Evolutionary conservation across 306 rosid species (phyloP).

Genomic region (Cucumis cinereus): DNA sequence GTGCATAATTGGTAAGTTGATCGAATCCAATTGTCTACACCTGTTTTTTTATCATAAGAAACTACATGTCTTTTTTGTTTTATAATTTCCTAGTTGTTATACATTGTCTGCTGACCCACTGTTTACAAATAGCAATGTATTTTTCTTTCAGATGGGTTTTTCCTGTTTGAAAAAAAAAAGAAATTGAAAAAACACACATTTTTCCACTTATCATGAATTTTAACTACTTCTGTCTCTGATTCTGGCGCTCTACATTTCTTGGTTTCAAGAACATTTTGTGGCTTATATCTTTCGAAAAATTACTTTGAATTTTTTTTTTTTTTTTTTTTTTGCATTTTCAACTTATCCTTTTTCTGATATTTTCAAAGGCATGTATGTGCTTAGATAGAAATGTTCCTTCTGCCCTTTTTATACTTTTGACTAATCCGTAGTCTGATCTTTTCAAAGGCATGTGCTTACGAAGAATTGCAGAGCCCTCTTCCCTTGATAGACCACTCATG

Average conservation of each 20-base stretch:
- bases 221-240: background rate
- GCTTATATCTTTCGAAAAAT: background rate
- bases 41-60: background rate
- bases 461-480: constrained; percentile 57
- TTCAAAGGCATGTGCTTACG: constrained; percentile 81
- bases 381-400: constrained; percentile 53
- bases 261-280: constrained; percentile 1
- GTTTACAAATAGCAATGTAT: background rate
- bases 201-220: background rate
- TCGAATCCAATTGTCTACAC: background rate
- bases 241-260: background rate
- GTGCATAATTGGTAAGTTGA: constrained; percentile 64
- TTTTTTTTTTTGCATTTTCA: background rate
- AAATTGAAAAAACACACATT: background rate
- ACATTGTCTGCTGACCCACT: background rate
- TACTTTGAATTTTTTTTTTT: constrained; percentile 40
- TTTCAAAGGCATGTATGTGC: constrained; percentile 59
- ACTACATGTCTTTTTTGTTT: background rate
- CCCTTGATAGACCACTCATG: constrained; percentile 53
- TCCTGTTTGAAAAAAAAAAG: background rate
- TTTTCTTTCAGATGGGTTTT: background rate
- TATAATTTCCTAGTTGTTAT: background rate
- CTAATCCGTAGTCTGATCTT: constrained; percentile 19
- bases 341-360: constrained; percentile 19
- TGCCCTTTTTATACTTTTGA: constrained; percentile 17